Conservation (phyloP, 495 filamentous ascomycete genomes). For the Aspergillus ostianus region DNA sequence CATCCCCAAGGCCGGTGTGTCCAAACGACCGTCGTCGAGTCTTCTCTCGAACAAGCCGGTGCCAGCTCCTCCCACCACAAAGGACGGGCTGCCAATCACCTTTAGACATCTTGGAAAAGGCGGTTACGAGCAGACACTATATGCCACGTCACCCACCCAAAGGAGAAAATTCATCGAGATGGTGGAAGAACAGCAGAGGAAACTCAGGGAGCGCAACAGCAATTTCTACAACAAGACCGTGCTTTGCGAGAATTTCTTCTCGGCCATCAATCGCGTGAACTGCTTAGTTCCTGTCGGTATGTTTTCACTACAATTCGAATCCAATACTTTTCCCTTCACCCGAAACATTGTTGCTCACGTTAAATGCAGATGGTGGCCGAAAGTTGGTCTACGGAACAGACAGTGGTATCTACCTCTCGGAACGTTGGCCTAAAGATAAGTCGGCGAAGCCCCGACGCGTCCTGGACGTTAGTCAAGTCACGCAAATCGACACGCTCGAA, state of each 20-base stretch:
- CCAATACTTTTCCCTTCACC: neutral
- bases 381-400: conserved; percentile 95
- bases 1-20: conserved; percentile 73
- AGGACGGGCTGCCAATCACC: conserved; percentile 93
- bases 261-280: conserved; percentile 77
- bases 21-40: conserved; percentile 85
- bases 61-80: conserved; percentile 48
- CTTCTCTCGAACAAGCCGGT: conserved; percentile 72
- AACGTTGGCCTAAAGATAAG: conserved; percentile 83
- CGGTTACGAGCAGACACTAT: conserved; percentile 91
- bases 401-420: conserved; percentile 84
- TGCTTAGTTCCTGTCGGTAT: conserved; percentile 86
- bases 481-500: conserved; percentile 93
- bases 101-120: conserved; percentile 97
- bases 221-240: conserved; percentile 92
- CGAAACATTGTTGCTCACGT: conserved; percentile 29
- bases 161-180: conserved; percentile 94
- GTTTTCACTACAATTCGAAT: conserved; percentile 18
- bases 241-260: conserved; percentile 83
- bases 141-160: conserved; percentile 73
- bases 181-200: conserved; percentile 86
- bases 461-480: conserved; percentile 82
- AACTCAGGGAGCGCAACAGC: conserved; percentile 73
- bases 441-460: conserved; percentile 73
- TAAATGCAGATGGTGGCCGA: conserved; percentile 74